Evolutionary conservation across 768 basidiomycete genomes (phyloP), one percentile per base, ranked within the genome.

Genomic region (Saitozyma podzolica): DNA sequence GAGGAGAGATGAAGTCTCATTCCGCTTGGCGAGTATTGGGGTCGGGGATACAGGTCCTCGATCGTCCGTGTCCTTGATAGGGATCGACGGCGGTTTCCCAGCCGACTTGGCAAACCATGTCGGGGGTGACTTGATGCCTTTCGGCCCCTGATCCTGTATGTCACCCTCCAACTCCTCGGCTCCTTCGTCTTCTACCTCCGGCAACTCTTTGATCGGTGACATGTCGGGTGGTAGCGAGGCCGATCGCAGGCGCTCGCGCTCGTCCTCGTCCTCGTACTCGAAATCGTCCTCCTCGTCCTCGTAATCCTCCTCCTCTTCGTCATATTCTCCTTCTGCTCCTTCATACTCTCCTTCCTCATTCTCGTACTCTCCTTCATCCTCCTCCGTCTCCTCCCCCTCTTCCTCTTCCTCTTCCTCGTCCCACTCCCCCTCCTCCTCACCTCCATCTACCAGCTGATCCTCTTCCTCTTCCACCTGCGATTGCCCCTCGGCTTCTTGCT

Each of bases 151-250:
- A 50, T 63, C 59, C 29, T 58, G 17, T n/a, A 62, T 60, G 9
- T 42, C 50, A 41, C 54, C 51, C 14, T 40, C 48, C 0, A 9
- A 37, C 4, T 64, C 48, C 20, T 47, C 50, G 16, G 54, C 53
- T 39, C 47, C 59, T 17, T 51, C 58, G 17, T 53, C 54, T 29
- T 62, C 70, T n/a, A 62, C 59, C 20, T 61, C 56, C 9, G 47
- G 19, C 52, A 67, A 66, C 55, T 70, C 71, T 40, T 56, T 58
- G 58, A 72, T 68, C 4, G 67, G 60, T 9, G 70, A 60, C 59
- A 72, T 61, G 14, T 68, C 67, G 17, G 66, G 63, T 5, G 55
- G 60, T 8, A 56, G 55, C 14, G 64, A 63, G 9, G 41, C 39
- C 5, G 65, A 68, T 37, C 57, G 37, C 37, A 13, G 3, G 29